Evolutionary conservation across 768 basidiomycete species (phyloP), one percentile per base, ranked within the genome.

Genomic region (Psilocybe sp.): DNA sequence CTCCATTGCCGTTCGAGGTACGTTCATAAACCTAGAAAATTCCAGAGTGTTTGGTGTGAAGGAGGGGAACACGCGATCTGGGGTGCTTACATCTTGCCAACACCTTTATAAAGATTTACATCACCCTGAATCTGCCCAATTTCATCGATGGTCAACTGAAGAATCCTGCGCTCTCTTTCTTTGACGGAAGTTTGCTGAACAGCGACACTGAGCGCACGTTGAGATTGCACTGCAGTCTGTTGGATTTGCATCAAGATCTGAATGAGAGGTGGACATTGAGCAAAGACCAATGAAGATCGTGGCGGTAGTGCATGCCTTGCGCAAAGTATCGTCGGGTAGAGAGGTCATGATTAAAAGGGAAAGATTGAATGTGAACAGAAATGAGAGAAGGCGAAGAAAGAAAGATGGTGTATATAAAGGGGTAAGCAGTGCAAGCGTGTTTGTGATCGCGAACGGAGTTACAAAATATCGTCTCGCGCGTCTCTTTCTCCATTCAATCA

Each of bases 201-300:
- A 35, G 90, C 80, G 46, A 89, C 50, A 56, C 79, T 82, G 44
- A 94, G 79, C 13, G 87, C 81, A 44, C 87, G 78, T 62, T 93
- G 90, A 4, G 94, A 92, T 62, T 87, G 83, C 16, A 94, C 72
- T 12, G 91, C 92, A 13, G 91, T 93, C 68, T 89, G 83, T 70
- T 97, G 94, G 50, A 97, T 95, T 74, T 96, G 94, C 38, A 88
- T 72, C 48, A 97, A 71, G 64, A 97, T 95, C 94, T 97, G 69
- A 36, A 55, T 42, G 53, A 44, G n/a, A 28, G 37, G 40, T 31
- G 19, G n/a, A 13, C 15, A 44, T 48, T 16, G 12, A 52, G 34
- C 32, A 47, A 20, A 20, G n/a, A 11, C 14, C 31, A 10, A 16
- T 36, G 20, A 28, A 16, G 15, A 32, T 44, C 15, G 39, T 12